Evolutionary conservation across 2,329 filamentous ascomycete species (phyloP), one percentile per base, ranked within the genome.

Genomic region (Thielaviopsis euricoi): DNA sequence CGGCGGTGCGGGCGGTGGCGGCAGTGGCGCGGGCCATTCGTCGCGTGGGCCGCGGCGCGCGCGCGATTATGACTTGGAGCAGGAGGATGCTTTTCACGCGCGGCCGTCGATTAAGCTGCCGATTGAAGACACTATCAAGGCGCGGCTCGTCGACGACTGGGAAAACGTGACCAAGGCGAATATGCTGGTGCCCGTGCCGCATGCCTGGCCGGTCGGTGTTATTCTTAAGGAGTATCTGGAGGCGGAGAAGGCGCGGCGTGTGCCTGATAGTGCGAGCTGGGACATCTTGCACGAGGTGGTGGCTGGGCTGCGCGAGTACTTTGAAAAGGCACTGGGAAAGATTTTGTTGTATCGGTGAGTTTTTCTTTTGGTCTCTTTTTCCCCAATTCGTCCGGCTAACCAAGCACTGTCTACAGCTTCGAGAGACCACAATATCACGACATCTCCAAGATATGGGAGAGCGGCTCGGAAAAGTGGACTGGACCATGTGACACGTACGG

Each of bases 161-260:
- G 93, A 98, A 70, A 95, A 96, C 65, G 83, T 98, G 61, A 98
- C 93, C 58, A 97, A 96, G 73, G 93, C 94, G 67, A 82, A 89
- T 64, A 87, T 91, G 67, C 82, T 97, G 3, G 88, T 96, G 33
- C 84, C 87, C 1, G 76, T 98, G 17, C 93, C 93, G 0, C 84
- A 89, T 52, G 75, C 78, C 26, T 80, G 85, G 55, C 82, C 91
- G 0, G 88, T 93, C 60, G 81, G 79, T 62, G 74, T 81, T 63
- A 88, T 98, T 61, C 74, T 98, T 17, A 78, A 89, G 53, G 86
- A 91, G 62, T 98, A 96, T 69, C 75, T 85, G 58, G 77, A 77
- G 1, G 81, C 83, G 65, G 86, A 89, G 72, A 79, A 76, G 61
- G 77, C 77, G 29, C 83, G 83, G 64, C 82, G 86, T 59, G 74